Evolutionary conservation across 2,329 filamentous ascomycete species (phyloP).

Genomic region (Lasiodiplodia gonubiensis): DNA sequence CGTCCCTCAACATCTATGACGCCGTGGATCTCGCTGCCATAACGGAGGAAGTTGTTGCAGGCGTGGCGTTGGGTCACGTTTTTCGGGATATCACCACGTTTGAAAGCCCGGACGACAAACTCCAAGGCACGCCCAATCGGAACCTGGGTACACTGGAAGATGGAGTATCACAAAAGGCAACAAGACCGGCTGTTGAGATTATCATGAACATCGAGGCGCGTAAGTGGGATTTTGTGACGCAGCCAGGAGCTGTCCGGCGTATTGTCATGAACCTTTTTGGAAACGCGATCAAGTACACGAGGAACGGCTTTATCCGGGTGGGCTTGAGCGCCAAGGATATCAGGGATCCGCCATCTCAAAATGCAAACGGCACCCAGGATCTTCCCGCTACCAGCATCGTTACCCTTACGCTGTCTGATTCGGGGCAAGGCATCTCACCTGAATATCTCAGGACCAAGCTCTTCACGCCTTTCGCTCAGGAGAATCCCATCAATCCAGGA

Average conservation of each 20-base stretch:
- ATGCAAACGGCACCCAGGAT: conserved; percentile 5
- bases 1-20: conserved; percentile 41
- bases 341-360: conserved; percentile 1
- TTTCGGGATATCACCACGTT: conserved; percentile 41
- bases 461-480: conserved; percentile 69
- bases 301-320: conserved; percentile 46
- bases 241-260: conserved; percentile 55
- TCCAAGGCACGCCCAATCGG: not conserved
- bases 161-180: not conserved
- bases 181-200: conserved; percentile 43
- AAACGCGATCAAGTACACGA: conserved; percentile 57
- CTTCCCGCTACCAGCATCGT: conserved; percentile 33
- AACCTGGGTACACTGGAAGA: not conserved
- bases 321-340: conserved; percentile 29
- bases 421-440: conserved; percentile 68
- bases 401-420: conserved; percentile 63
- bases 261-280: conserved; percentile 57
- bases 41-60: conserved; percentile 62
- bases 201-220: conserved; percentile 52
- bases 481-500: conserved; percentile 64
- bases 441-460: conserved; percentile 66
- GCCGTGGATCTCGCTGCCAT: conserved; percentile 52
- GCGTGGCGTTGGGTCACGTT: conserved; percentile 58
- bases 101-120: not conserved
- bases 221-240: conserved; percentile 52